Conservation (phyloP, 179 eudicot genomes). For the Spinacia oleracea region DNA sequence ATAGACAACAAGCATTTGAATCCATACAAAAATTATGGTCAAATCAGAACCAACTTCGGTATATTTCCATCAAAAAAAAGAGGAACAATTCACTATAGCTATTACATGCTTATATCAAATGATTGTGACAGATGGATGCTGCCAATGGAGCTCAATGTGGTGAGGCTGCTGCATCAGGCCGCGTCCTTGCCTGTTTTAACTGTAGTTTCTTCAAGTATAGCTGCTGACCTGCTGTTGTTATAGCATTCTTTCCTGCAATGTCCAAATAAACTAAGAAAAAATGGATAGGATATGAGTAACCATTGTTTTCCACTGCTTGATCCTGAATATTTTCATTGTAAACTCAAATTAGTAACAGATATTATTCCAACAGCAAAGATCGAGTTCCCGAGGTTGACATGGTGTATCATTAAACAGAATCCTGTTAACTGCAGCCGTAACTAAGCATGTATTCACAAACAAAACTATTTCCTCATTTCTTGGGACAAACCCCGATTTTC, state of each 20-base stretch:
- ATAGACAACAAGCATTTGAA: too few species aligned
- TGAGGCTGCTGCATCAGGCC: background rate
- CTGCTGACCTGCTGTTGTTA: background rate
- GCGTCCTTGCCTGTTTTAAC: background rate
- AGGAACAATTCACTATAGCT: too few species aligned
- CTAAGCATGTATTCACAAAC: background rate
- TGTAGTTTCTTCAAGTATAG: background rate
- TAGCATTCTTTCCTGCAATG: background rate
- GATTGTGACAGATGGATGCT: too few species aligned
- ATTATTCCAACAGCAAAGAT: too few species aligned
- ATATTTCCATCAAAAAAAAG: too few species aligned
- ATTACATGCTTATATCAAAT: too few species aligned
- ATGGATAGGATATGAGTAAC: too few species aligned
- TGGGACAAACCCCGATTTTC: background rate
- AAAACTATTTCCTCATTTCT: background rate
- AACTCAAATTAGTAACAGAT: too few species aligned
- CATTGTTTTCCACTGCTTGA: background rate
- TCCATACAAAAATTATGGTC: too few species aligned
- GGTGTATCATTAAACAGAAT: background rate
- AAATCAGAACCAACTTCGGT: too few species aligned
- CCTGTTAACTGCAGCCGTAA: background rate
- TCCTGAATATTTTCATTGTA: background rate
- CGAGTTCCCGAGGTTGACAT: background rate
- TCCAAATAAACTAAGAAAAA: background rate
- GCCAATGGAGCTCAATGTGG: slow-evolving; percentile 1